Base-by-base conservation (phyloP, 1,284 basidiomycete genomes). In the Malassezia equina region DNA sequence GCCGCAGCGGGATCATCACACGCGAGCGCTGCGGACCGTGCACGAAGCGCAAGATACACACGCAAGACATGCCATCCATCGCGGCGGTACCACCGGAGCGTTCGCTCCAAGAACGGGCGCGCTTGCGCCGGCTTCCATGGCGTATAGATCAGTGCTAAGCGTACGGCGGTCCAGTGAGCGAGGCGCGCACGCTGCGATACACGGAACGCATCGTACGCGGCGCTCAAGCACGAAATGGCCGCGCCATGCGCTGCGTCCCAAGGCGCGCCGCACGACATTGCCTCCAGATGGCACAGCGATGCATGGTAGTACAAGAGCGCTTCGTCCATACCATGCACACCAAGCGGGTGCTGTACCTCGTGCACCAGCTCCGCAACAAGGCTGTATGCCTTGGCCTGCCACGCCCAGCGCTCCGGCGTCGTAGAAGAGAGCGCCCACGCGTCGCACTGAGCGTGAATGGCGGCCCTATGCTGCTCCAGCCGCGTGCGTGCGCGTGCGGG, bases 401-500 rank as follows among this genome's bases (percentile, higher is more conserved):
- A 98, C 63, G 85, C 86, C 93, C 93, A 96, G 71, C 84, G 96
- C 74, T 96, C 94, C 64, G 87, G 94, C 0, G 88, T 94, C n/a
- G n/a, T n/a, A n/a, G n/a, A n/a, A n/a, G n/a, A n/a, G n/a, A 96
- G 95, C 3, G 88, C 89, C 93, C 93, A 96, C 0, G 86, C 86
- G 7, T 86, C 80, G 8, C 87, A 90, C 53, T 96, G 82, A 62
- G 91, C 88, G 6, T 84, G 81, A 63, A 96, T 93, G 53, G 84
- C 83, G 27, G 84, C 82, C 59, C 93, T 80, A 70, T 96, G 91
- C 17, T 82, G 81, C 50, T 83, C 84, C 69, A 93, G 86, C 58
- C 90, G 86, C 0, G 82, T 17, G 24, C 54, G 15, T 15, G 61
- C 61, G 0, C 87, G 85, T 1, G 87, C 80, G 0, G 83, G 77